Percentiles rank a stretch among this genome's conserved stretches.
These are phyloP conservation scores for Kokia cookei DNA, from an alignment of 441 rosid genomes.

Conservation along the genomic window DNA sequence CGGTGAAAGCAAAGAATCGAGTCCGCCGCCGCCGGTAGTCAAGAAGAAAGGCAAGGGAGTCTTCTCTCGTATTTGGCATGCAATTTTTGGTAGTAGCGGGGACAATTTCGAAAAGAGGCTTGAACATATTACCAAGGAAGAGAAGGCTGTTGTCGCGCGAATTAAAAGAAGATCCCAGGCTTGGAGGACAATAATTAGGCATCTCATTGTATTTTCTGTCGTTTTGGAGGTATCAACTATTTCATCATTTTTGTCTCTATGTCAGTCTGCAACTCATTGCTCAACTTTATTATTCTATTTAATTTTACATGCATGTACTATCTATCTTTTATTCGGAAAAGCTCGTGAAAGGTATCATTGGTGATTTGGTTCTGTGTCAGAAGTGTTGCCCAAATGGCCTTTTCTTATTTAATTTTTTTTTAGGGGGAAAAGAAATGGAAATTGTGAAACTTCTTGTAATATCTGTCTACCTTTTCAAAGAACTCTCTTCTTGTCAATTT, in stretches of 20 bases:
- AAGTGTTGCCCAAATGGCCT: not conserved
- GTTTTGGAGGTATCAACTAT: not conserved
- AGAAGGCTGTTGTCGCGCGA: slow-evolving; percentile 58
- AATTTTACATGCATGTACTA: not conserved
- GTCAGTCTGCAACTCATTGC: not conserved
- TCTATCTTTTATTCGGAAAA: not conserved
- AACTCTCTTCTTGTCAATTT: not conserved
- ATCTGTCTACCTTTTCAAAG: not conserved
- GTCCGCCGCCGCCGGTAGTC: slow-evolving; percentile 12
- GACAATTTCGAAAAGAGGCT: slow-evolving; percentile 89
- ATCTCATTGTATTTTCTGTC: slow-evolving; percentile 31
- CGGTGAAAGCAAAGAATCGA: slow-evolving; percentile 23
- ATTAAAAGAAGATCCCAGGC: slow-evolving; percentile 24
- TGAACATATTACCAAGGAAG: slow-evolving; percentile 71
- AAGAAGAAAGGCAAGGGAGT: slow-evolving; percentile 55
- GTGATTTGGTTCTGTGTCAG: not conserved
- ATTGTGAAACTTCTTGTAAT: not conserved
- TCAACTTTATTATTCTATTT: not conserved
- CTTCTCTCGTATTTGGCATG: slow-evolving; percentile 66
- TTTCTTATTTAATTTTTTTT: not conserved
- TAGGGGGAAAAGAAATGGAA: not conserved
- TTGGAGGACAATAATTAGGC: not conserved
- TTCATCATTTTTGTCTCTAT: not conserved
- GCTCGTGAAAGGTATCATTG: not conserved
- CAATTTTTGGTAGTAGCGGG: slow-evolving; percentile 45